These are phyloP conservation scores for Firmiana major DNA, from an alignment of 345 rosid genomes.

Conservation along the genomic window DNA sequence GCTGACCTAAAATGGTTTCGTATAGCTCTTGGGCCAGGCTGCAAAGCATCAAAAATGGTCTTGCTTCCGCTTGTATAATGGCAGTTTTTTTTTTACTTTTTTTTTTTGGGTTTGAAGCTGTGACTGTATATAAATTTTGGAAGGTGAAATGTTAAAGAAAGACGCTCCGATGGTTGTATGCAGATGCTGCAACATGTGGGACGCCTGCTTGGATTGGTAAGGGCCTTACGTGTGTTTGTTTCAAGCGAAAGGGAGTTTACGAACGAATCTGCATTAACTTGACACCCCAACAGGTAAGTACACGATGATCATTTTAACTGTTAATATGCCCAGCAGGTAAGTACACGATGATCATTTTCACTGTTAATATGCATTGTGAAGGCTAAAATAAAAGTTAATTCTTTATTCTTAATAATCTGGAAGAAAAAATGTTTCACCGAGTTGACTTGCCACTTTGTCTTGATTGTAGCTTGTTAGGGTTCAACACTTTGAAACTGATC, in stretches of 20 bases:
- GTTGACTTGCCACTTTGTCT: background rate
- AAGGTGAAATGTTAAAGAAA: background rate
- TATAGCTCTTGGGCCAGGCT: constrained; percentile 15
- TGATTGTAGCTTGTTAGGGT: background rate
- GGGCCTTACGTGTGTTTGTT: constrained; percentile 89
- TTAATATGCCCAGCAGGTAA: constrained; percentile 63
- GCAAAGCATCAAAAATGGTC: background rate
- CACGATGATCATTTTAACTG: background rate
- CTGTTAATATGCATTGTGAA: background rate
- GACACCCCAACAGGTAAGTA: constrained; percentile 80
- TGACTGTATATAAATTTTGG: background rate
- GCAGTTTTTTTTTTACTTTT: background rate
- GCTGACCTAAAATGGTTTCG: constrained; percentile 23
- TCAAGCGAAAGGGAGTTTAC: constrained; percentile 69
- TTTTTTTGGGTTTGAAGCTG: background rate
- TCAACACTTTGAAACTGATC: background rate
- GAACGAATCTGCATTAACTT: constrained; percentile 64
- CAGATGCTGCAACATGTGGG: constrained; percentile 60
- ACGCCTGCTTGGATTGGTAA: constrained; percentile 76
- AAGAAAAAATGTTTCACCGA: background rate
- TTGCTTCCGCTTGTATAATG: constrained; percentile 8
- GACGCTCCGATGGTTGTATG: constrained; percentile 9
- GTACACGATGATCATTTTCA: constrained; percentile 6
- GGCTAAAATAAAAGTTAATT: no score
- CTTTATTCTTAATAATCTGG: no score